Evolutionary conservation across 768 basidiomycete species (phyloP), one percentile per base, ranked within the genome.

Genomic region (Mycena latifolia): DNA sequence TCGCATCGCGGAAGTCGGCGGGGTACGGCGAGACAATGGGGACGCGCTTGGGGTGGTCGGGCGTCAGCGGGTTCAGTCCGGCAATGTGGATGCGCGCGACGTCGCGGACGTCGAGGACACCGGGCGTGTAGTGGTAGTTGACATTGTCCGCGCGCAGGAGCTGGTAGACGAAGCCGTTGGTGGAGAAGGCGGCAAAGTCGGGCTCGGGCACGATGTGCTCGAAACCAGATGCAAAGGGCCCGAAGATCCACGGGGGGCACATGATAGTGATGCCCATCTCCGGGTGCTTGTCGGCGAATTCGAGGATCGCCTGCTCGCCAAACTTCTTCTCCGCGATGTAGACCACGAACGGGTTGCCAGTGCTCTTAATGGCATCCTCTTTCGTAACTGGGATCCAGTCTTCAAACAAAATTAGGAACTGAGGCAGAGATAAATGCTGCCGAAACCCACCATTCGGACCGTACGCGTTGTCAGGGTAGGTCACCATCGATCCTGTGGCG

Each of bases 191-290:
- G n/a, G n/a, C n/a, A n/a, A 60, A 69, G 46, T 64, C 58, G 22
- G 65, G 65, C 31, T 66, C 66, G 12, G 71, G 67, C 14, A 69
- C 48, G 39, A 73, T 55, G 52, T 66, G 46, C 43, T 65, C 57
- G 48, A 73, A 73, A 24, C 70, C 68, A n/a, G 70, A 70, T 2
- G 73, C 73, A 53, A 77, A 55, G 10, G 76, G 76, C 15, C 76
- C 75, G 35, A 71, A 71, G 54, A 75, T 62, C 60, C 62, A 77
- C 0, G 70, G 55, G 7, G 76, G 76, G 33, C 67, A 65, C 33
- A 77, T 28, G 46, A 66, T 55, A n/a, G 71, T 65, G 25, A 69
- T 57, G 48, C 69, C 70, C 55, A 71, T 65, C 17, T 72, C 62
- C n/a, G 73, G 46, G 65, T 69, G 63, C 31, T 52, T 46, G 20